Evolutionary conservation across 164 flowering plant species (phyloP).

Genomic region (Kingdonia uniflora): DNA sequence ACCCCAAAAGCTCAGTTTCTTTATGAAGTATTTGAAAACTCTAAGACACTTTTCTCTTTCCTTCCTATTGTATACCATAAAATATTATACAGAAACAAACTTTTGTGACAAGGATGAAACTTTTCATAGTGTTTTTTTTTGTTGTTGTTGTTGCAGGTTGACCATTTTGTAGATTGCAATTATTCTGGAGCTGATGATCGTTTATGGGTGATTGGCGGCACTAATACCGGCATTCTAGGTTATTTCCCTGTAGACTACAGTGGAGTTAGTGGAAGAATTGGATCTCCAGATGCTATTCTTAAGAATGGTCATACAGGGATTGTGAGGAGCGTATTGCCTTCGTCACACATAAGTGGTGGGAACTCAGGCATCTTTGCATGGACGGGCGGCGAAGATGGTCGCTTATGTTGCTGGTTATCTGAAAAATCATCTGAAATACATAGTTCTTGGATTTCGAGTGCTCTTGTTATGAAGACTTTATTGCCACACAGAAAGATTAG

Average conservation of each 20-base stretch:
- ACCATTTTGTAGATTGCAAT: constrained; percentile 90
- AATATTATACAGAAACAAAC: too few relatives aligned
- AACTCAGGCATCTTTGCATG: constrained; percentile 67
- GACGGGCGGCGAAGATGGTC: constrained; percentile 98
- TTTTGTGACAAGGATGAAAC: too few relatives aligned
- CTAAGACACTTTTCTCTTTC: too few relatives aligned
- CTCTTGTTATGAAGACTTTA: constrained; percentile 45
- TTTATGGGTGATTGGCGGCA: constrained; percentile 85
- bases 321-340: constrained; percentile 60
- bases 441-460: constrained; percentile 65
- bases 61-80: too few relatives aligned
- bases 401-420: constrained; percentile 87
- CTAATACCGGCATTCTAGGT: constrained; percentile 66
- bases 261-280: constrained; percentile 33
- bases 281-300: constrained; percentile 69
- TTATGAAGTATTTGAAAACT: too few relatives aligned
- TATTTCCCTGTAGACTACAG: constrained; percentile 68
- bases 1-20: too few relatives aligned
- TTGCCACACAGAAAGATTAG: constrained; percentile 32
- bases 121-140: not conserved
- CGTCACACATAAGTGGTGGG: constrained; percentile 23
- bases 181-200: constrained; percentile 41
- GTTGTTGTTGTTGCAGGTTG: constrained; percentile 45
- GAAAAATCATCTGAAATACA: constrained; percentile 40
- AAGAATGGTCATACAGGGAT: constrained; percentile 73